phyloP scores from a whole-genome alignment of 352 stramenopile species.

The Peronospora destructor region DNA sequence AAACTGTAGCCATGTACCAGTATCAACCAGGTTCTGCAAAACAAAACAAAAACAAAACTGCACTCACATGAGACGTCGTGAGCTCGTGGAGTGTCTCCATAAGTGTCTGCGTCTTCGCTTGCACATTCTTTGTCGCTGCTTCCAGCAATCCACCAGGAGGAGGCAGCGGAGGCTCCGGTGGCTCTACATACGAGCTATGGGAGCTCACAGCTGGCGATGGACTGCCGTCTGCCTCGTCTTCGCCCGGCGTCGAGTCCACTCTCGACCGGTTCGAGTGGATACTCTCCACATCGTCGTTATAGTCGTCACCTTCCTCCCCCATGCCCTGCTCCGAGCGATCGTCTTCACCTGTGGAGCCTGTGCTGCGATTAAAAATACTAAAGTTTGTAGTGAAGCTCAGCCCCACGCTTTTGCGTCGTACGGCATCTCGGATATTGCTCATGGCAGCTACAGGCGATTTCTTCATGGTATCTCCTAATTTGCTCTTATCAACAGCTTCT shows the following conservation, averaged over 20 bases:
- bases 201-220: conserved; percentile 31
- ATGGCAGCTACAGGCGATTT: conserved; percentile 42
- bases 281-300: conserved; percentile 35
- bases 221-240: conserved; percentile 31
- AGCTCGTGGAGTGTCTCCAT: conserved; percentile 57
- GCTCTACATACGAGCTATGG: conserved; percentile 48
- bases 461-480: conserved; percentile 24
- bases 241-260: conserved; percentile 31
- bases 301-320: conserved; percentile 28
- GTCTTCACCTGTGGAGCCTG: conserved; percentile 34
- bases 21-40: too few relatives aligned
- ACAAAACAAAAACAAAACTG: not conserved
- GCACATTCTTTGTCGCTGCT: conserved; percentile 60
- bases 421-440: conserved; percentile 52
- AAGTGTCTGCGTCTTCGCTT: conserved; percentile 62
- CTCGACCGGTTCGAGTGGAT: conserved; percentile 37
- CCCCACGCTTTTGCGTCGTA: conserved; percentile 55
- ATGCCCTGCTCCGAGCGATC: conserved; percentile 33
- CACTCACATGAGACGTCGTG: conserved; percentile 41
- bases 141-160: conserved; percentile 51
- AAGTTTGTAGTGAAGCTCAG: conserved; percentile 61
- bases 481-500: conserved; percentile 7
- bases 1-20: conserved; percentile 6
- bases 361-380: conserved; percentile 42
- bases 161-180: conserved; percentile 44